Percentiles rank a stretch among this genome's conserved stretches.
phyloP scores from a whole-genome alignment of 345 rosid species.

The Sapria himalayana region DNA sequence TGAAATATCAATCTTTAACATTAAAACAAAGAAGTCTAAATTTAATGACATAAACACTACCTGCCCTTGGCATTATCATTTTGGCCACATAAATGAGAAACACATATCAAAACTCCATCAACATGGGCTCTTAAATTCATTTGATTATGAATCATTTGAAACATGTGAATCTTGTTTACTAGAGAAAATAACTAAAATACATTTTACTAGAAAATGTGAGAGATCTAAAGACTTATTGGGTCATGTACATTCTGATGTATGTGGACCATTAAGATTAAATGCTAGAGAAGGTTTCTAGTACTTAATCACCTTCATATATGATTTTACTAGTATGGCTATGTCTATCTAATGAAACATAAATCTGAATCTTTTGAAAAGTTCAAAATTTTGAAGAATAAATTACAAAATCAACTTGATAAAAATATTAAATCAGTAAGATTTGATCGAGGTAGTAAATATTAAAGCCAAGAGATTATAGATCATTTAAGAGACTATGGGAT shows the following conservation, averaged over 20 bases:
- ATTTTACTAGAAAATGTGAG: not conserved
- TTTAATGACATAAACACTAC: not conserved
- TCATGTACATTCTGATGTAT: not conserved
- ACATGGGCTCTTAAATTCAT: not conserved
- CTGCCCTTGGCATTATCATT: not conserved
- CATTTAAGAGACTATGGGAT: too few relatives aligned
- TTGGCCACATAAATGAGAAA: not conserved
- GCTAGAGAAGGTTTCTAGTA: not conserved
- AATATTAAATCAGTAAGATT: too few relatives aligned
- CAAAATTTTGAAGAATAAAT: too few relatives aligned
- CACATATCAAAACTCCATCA: not conserved
- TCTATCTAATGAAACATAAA: too few relatives aligned
- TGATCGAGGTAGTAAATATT: too few relatives aligned
- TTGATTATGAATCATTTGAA: not conserved
- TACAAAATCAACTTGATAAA: too few relatives aligned
- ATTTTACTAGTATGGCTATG: too few relatives aligned
- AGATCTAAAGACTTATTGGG: not conserved
- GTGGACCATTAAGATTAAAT: not conserved
- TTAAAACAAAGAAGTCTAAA: not conserved
- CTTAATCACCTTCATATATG: not conserved
- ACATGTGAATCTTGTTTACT: too few relatives aligned
- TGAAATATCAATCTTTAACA: not conserved
- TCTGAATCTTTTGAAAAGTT: too few relatives aligned
- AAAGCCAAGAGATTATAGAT: too few relatives aligned
- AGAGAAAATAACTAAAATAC: not conserved